A percentile compares a stretch with the other conserved stretches of the same genome.
Conservation (phyloP, 1,284 basidiomycete species). For the Ustilago bromivora region DNA sequence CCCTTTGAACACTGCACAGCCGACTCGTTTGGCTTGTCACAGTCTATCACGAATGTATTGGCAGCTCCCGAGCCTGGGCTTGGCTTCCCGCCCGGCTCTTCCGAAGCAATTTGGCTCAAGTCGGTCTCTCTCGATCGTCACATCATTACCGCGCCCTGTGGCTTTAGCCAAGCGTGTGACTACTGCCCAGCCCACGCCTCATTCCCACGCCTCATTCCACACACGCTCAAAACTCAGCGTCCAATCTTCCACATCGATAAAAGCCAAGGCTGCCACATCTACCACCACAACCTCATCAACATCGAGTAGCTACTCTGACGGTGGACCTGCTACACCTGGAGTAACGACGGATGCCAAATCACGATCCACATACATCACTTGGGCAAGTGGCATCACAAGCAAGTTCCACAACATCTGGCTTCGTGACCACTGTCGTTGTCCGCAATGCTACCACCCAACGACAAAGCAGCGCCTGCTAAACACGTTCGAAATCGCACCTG, state of each 20-base stretch:
- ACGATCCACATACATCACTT: conserved; percentile 39
- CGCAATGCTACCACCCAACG: conserved; percentile 84
- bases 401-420: conserved; percentile 77
- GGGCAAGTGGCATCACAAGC: conserved; percentile 51
- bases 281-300: conserved; percentile 8
- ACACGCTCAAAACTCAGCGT: conserved; percentile 15
- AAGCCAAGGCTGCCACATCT: conserved; percentile 21
- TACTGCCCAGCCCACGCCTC: neutral
- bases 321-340: conserved; percentile 30
- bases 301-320: conserved; percentile 27
- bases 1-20: neutral
- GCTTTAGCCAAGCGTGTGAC: neutral
- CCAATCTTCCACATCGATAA: neutral
- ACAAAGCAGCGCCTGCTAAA: conserved; percentile 91
- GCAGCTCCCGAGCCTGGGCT: conserved; percentile 21
- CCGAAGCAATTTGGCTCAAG: conserved; percentile 11
- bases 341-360: conserved; percentile 31
- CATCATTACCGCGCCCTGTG: conserved; percentile 2
- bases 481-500: conserved; percentile 85
- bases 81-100: conserved; percentile 26
- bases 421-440: conserved; percentile 88
- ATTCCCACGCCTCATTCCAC: conserved; percentile 4
- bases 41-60: conserved; percentile 25
- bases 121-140: conserved; percentile 11
- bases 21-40: neutral